Evolutionary conservation across 2,329 filamentous ascomycete genomes (phyloP).

Genomic region (Microcera coccophila): DNA sequence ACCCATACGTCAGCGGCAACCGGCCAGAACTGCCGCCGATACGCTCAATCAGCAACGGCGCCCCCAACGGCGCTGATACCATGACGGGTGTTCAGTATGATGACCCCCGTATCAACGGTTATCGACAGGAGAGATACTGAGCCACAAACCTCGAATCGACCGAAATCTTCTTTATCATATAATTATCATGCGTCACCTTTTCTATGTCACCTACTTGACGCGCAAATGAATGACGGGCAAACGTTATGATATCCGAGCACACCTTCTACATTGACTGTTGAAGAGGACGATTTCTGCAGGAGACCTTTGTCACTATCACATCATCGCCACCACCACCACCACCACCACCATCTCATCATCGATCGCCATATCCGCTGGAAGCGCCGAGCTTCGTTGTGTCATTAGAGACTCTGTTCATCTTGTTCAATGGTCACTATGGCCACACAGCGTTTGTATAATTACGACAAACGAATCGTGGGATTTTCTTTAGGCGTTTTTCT

Average conservation of each 20-base stretch:
- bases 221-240: constrained; percentile 26
- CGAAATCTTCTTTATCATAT: constrained; percentile 1
- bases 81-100: constrained; percentile 67
- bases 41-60: constrained; percentile 45
- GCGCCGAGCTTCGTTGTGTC: constrained; percentile 14
- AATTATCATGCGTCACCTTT: constrained; percentile 9
- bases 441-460: constrained; percentile 14
- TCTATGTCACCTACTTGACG: constrained; percentile 18
- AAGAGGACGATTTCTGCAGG: constrained; percentile 9
- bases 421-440: constrained; percentile 10
- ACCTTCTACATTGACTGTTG: constrained; percentile 12
- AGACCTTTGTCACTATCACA: too few species aligned
- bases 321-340: too few species aligned
- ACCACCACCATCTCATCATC: constrained; percentile 5
- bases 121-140: constrained; percentile 40
- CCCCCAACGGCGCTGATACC: constrained; percentile 49
- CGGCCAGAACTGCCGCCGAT: constrained; percentile 56
- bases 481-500: constrained; percentile 8
- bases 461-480: constrained; percentile 12
- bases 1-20: constrained; percentile 31
- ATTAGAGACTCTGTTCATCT: constrained; percentile 19
- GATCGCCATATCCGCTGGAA: constrained; percentile 7
- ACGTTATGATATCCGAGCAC: constrained; percentile 21
- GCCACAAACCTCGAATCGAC: background rate
- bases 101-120: constrained; percentile 44